Evolutionary conservation across 2,329 filamentous ascomycete species (phyloP).

Genomic region (Rachicladosporium sp.): DNA sequence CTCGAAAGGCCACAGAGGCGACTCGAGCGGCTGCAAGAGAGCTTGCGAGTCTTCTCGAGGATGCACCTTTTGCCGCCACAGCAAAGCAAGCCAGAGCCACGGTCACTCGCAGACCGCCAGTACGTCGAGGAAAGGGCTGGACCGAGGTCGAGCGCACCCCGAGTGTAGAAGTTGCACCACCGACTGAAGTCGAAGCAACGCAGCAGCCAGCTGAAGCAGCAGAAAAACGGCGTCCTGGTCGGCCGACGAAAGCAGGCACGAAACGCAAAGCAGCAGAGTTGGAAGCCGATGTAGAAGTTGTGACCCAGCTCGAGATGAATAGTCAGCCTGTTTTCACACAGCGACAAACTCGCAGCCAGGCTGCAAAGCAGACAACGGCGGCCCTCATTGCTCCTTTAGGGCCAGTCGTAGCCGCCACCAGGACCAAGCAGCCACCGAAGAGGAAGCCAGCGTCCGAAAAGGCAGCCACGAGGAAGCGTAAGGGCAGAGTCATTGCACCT

Average conservation of each 20-base stretch:
- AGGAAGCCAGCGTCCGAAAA: no score
- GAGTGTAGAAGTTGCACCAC: neutral
- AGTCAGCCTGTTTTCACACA: neutral
- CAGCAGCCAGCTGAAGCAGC: neutral
- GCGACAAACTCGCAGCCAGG: neutral
- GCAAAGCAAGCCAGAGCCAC: no score
- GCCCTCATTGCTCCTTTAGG: no score
- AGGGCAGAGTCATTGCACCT: no score
- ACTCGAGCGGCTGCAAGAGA: neutral
- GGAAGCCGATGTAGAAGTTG: neutral
- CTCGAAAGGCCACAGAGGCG: neutral
- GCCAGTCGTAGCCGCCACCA: no score
- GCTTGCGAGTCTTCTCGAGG: neutral
- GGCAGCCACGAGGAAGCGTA: no score
- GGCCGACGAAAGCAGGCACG: neutral
- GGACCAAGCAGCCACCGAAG: no score
- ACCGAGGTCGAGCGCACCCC: no score
- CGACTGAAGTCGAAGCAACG: neutral
- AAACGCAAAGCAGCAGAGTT: neutral
- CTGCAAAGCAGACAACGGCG: no score
- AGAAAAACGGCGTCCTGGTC: neutral
- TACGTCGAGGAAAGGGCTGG: no score
- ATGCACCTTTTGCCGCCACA: no score
- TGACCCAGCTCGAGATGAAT: neutral
- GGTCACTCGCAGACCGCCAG: no score